Base-by-base conservation (phyloP, 139 green algal genomes). In the Mesotaenium endlicherianum region DNA sequence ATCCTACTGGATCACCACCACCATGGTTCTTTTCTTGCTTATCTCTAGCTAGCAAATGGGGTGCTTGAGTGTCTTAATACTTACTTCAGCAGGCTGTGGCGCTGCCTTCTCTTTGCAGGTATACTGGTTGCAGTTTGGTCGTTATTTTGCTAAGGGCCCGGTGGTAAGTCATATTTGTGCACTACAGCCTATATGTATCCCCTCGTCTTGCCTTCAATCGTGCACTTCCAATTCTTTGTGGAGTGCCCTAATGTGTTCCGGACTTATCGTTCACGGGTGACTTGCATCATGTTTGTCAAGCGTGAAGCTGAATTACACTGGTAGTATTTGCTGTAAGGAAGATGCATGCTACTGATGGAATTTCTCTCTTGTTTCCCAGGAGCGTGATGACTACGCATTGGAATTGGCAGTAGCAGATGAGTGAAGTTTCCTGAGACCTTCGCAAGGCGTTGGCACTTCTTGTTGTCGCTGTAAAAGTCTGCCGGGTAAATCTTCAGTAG, bases 101-200 rank as follows among this genome's bases (percentile, higher is more conserved):
- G 53, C 20, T 64, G 53, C 26, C 26, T 38, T 72, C 43, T 72
- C 8, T 40, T 40, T 77, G 67, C 77, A 84, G 77, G 77, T 84
- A n/a, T 99, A 99, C 83, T 93, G 96, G 78, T 59, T 96, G 85
- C 95, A 99, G 89, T 99, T 99, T 91, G 96, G 95, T 0, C 47
- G 88, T 34, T 85, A 88, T 41, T 93, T 93, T 71, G 88, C 85
- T 36, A 58, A 90, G 68, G 78, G 92, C 58, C 95, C 95, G 8
- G 77, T 94, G 1, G 84, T 98, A 87, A 93, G 92, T 2, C 70
- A 75, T 17, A 83, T 92, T 8, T 40, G 41, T 72, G n/a, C n/a
- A 40, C 60, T 11, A n/a, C 81, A 20, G 17, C 45, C 8, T 80
- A 5, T 78, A 31, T 16, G 11, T 75, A 16, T 11, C 16, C 64